These are phyloP conservation scores for Globisporangium mamillatum DNA, from an alignment of 352 stramenopile genomes.

Conservation along the genomic window DNA sequence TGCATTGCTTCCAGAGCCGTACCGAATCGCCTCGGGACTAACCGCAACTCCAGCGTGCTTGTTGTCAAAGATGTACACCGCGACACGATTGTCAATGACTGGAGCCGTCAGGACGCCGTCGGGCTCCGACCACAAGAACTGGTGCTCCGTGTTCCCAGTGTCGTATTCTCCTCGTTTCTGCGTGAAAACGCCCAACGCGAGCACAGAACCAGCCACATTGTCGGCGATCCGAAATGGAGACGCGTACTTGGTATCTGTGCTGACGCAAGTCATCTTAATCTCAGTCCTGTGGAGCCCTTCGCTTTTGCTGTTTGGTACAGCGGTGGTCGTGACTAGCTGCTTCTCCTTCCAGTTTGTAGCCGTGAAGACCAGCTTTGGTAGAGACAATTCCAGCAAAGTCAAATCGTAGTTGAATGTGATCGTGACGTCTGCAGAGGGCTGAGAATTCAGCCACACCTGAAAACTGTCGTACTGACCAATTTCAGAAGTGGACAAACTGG, in stretches of 20 bases:
- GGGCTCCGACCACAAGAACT: constrained; percentile 43
- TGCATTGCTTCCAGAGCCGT: constrained; percentile 21
- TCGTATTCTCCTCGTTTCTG: constrained; percentile 47
- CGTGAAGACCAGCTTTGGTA: constrained; percentile 36
- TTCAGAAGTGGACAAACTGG: constrained; percentile 60
- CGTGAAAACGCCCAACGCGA: constrained; percentile 46
- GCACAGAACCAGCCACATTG: constrained; percentile 28
- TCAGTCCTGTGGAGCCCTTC: constrained; percentile 33
- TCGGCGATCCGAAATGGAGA: constrained; percentile 26
- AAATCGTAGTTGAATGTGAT: constrained; percentile 23
- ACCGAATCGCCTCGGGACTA: constrained; percentile 32
- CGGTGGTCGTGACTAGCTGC: constrained; percentile 33
- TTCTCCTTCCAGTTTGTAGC: constrained; percentile 33
- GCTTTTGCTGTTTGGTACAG: constrained; percentile 34
- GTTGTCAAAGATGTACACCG: constrained; percentile 52
- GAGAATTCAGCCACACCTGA: constrained; percentile 47
- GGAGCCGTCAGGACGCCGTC: constrained; percentile 55
- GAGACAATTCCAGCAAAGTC: constrained; percentile 26
- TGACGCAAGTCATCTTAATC: constrained; percentile 33
- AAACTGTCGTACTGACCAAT: constrained; percentile 60
- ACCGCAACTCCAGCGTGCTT: constrained; percentile 39
- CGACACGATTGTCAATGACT: constrained; percentile 15
- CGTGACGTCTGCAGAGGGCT: constrained; percentile 37
- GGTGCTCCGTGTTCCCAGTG: constrained; percentile 48
- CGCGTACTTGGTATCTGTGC: constrained; percentile 40